Evolutionary conservation across 106 monocot species (phyloP), one percentile per base, ranked within the genome.

Genomic region (Platanthera zijinensis): DNA sequence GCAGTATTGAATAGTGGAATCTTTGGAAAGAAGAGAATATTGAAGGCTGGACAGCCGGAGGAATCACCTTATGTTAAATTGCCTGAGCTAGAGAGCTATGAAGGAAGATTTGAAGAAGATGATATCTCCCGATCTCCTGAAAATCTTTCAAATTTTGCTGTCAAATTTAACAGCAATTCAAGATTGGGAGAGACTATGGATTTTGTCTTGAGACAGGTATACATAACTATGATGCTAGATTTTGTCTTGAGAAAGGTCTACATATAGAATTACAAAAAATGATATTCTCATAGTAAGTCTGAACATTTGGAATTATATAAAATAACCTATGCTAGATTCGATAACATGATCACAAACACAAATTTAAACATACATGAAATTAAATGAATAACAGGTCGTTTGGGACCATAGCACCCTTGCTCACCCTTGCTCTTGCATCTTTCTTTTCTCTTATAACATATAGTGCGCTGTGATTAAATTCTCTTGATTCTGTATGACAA

Each of bases 31-130:
- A 69, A 25, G 68, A 77, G 50, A 45, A 19, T 64, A 0, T 52
- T 10, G 25, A 75, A 56, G 28, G 49, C 57, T 19, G 51, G 61
- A 6, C 78, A 74, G 22, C 63, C 77, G 8, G 83, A 83, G 50
- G 75, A 83, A 30, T 78, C 78, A 17, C 78, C 78, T 15, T 83
- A 78, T 74, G 73, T 52, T 64, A 70, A 78, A 22, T 52, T 74
- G 28, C 15, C 68, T 6, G 69, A 78, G 45, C 8, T 62, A 28
- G 46, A 74, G 17, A 51, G 28, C 17, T 66, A 50, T 48, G 25
- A 78, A 46, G 69, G 17, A 69, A 69, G 47, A 10, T 13, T 5
- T 12, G 69, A 39, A 69, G 46, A 69, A 46, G 47, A 13, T 47
- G 46, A 69, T 39, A 46, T 47, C 39, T 69, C 10, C 69, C 69